A percentile compares a stretch with the other conserved stretches of the same genome.
These are phyloP conservation scores for Populus trichocarpa DNA, from an alignment of 441 rosid genomes.

Conservation along the genomic window DNA sequence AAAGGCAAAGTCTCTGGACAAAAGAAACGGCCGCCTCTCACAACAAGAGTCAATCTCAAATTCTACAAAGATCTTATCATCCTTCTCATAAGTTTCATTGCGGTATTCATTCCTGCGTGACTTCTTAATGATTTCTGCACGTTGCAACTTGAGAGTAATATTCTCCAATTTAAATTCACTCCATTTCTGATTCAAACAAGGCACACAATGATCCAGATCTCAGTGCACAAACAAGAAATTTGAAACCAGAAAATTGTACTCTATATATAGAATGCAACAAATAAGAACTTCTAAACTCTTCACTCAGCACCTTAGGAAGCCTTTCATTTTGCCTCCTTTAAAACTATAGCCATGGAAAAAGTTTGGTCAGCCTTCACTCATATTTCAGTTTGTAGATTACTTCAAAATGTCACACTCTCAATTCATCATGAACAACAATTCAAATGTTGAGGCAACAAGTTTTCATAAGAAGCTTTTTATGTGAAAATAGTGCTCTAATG, in stretches of 20 bases:
- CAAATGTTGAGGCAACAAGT: not conserved
- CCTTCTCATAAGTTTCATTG: not conserved
- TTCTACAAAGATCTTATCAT: conserved; percentile 19
- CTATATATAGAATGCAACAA: not conserved
- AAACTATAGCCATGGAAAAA: not conserved
- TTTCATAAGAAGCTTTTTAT: not conserved
- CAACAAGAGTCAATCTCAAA: conserved; percentile 24
- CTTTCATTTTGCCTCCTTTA: not conserved
- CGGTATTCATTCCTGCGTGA: not conserved
- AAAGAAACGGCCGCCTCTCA: conserved; percentile 29
- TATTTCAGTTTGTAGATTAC: not conserved
- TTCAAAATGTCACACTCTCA: not conserved
- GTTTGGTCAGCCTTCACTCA: not conserved
- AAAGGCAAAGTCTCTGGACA: conserved; percentile 42
- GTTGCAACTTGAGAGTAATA: conserved; percentile 25
- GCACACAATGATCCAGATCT: not conserved
- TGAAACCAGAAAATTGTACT: not conserved
- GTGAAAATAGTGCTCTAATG: not conserved
- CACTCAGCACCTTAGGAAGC: not conserved
- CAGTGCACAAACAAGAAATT: not conserved
- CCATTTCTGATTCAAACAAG: conserved; percentile 38
- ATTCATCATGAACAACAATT: not conserved
- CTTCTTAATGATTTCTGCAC: conserved; percentile 11
- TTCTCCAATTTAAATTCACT: conserved; percentile 16
- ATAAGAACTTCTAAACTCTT: not conserved